Evolutionary conservation across 805 yeast species (phyloP), one percentile per base, ranked within the genome.

Genomic region (Hanseniaspora hatyaiensis): DNA sequence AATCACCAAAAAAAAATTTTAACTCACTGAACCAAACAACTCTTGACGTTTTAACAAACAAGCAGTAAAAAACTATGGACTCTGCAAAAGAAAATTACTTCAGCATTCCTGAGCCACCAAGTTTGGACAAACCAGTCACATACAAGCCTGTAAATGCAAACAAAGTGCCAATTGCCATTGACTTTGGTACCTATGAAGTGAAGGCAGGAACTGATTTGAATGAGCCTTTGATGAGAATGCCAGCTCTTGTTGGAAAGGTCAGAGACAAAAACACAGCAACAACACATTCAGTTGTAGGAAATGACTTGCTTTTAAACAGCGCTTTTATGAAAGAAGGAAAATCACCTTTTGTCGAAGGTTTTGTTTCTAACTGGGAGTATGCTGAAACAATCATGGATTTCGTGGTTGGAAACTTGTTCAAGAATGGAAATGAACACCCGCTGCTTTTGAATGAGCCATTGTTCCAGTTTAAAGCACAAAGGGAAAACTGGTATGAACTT

Each of bases 351-450:
- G 98, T 92, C 61, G 95, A 95, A 0, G 74, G 84, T 4, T 66
- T 86, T 54, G 69, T 92, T 30, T 80, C 94, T 22, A 94, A 88
- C 61, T 94, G 97, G 97, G 97, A 92, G 50, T 74, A 80, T 50
- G 73, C 81, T 2, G 98, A 92, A 60, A 74, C 71, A 50, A 74
- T 89, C 45, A 60, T 92, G 42, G 97, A 89, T 62, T 92, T 87
- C 59, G 69, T 87, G 0, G 81, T 92, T 59, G 73, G 77, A 51
- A 94, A 85, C 60, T 58, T 89, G 40, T 82, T 89, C 3, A 53
- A 63, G 2, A 74, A 75, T 1, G 59, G 68, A 2, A 76, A 88
- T 3, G 75, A 80, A 39, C 86, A 83, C 55, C 97, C 97, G 1
- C 60, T 92, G 0, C 71, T 88, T 12, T 64, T 94, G 67, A 79